Evolutionary conservation across 2,329 filamentous ascomycete genomes (phyloP), one percentile per base, ranked within the genome.

Genomic region (Aspergillus ustus): DNA sequence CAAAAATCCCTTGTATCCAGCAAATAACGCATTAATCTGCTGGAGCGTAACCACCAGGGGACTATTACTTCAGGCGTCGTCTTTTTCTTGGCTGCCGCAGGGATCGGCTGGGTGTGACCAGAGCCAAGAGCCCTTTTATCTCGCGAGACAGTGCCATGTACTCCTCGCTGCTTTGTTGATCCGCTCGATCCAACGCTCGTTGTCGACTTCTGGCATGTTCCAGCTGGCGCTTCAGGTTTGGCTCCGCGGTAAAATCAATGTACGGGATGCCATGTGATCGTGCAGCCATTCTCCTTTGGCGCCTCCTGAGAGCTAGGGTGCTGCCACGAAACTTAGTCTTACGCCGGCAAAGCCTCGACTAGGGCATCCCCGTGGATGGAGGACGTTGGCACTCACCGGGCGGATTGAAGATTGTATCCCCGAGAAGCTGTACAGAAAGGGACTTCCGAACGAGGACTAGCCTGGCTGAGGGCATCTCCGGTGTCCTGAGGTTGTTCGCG

Each of bases 71-170:
- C 5, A 51, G 45, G 37, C 45, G 55, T 37, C 55, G 51, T 57
- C 19, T 29, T 45, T 57, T 57, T 37, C 5, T 50, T 20, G 55
- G 29, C 55, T 57, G 55, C 55, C 31, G 55, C 46, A 57, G 55
- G 55, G 55, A 43, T 57, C 46, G 46, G 55, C 55, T 52, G 55
- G 55, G 45, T 52, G 29, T 19, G 40, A 58, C 7, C 22, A 52
- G 55, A 58, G 55, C 55, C 17, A 58, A 52, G n/a, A 51, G 55
- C 15, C 55, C 55, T 58, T 58, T 20, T 51, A 58, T 51, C 55
- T 50, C 55, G 46, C 34, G 55, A 58, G 55, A 34, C 50, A 58
- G 55, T 51, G 55, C 52, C 34, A 13, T 44, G 34, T 58, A 58
- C 55, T 58, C 46, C 55, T 50, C 46, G 40, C 45, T 51, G 19